Base-by-base conservation (phyloP, 768 basidiomycete species). In the Tylopilus vinaceipallidus region DNA sequence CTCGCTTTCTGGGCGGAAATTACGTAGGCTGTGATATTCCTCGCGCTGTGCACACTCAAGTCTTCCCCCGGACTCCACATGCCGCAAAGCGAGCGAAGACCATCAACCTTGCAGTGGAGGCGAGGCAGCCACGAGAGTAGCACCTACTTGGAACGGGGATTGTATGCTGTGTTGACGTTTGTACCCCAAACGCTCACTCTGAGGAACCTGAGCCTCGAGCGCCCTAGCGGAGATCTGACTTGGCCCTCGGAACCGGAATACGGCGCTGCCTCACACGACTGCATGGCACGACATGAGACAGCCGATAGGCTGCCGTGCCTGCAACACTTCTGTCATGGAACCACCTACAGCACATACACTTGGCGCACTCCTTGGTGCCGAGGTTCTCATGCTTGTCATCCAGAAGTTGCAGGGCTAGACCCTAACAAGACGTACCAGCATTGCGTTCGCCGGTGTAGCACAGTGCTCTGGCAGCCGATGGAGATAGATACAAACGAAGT, bases 201-300 rank as follows among this genome's bases (percentile, higher is more conserved):
- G 6, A 29, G n/a, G n/a, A n/a, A n/a, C n/a, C 35, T 30, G 20
- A 51, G 32, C 40, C 45, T 45, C 45, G 37, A 52, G 42, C 43
- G 27, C 35, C 41, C 27, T 57, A 27, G 42, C 40, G 30, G 51
- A 46, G 52, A 54, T 55, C 53, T 47, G 57, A 20, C 49, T 45
- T 33, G 52, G 23, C 37, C 58, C 55, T 64, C 64, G 62, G 64
- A 53, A 47, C 63, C 59, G 64, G 50, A 52, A 29, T 39, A 49
- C 47, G 48, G 6, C 14, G 17, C 37, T 14, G 36, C 38, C 30
- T 42, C 49, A 45, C 43, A 47, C 44, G 46, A 37, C 40, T 19
- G 49, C 23, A 46, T 22, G 45, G 42, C 48, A 48, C 45, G 44
- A 54, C 49, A 47, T 43, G 29, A 24, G 29, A 45, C 46, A 33